Base-by-base conservation (phyloP, 2,329 filamentous ascomycete species). In the Verticillium dahliae region DNA sequence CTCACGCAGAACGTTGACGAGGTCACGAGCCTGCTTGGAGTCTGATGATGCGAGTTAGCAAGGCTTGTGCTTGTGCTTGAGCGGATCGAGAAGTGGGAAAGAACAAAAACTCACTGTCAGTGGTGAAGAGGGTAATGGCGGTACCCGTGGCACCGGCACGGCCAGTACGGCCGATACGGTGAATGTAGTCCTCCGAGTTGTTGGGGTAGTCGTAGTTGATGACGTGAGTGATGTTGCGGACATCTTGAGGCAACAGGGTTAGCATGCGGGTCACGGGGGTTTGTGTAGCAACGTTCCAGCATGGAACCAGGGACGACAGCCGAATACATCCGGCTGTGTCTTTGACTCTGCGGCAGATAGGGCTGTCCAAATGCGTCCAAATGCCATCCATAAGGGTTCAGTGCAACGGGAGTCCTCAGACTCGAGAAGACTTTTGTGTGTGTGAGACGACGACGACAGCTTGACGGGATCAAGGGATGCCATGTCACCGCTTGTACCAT, bases 161-260 rank as follows among this genome's bases (percentile, higher is more conserved):
- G 71, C 95, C 94, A 71, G 95, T 98, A 81, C 95, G 90, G 72
- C 95, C 95, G 77, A 94, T 95, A 77, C 95, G 90, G 76, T 97
- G 95, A 70, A 98, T 96, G 73, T 98, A 98, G 75, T 98, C 94
- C 82, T 99, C 95, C 72, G 95, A 87, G 80, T 98, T 98, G 84
- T 98, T 98, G 78, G 94, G 94, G 80, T 98, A 98, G 78, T 98
- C 95, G 91, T 98, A 97, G 88, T 98, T 98, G 82, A 99, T 86
- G 81, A 99, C 95, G 83, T 99, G 95, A 81, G 95, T 98, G 83
- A 99, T 99, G 86, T 99, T 96, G 82, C 93, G 94, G 84, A 99
- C 95, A 90, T 99, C 95, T 98, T 97, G 75, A 74, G 35, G 72
- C 73, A 71, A 71, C 72, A 78, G 86, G 84, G 90, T 96, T 96